A percentile compares a stretch with the other conserved stretches of the same genome.
These are phyloP conservation scores for Tremella fuciformis DNA, from an alignment of 768 basidiomycete species.

Conservation along the genomic window DNA sequence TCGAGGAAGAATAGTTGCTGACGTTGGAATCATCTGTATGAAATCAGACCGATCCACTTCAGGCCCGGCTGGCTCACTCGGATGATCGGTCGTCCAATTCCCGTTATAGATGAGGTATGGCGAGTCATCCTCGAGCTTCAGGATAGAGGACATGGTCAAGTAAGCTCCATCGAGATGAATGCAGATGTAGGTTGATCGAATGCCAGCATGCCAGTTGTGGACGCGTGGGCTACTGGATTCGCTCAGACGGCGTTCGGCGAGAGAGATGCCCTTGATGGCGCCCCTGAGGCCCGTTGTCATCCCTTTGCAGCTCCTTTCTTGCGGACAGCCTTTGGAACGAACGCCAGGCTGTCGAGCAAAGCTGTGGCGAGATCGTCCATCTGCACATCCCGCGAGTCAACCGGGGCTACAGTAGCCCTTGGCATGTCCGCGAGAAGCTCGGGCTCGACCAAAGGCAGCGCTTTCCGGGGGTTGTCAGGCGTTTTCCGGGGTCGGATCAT, in stretches of 20 bases:
- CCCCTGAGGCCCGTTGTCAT: not conserved
- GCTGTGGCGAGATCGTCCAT: conserved; percentile 32
- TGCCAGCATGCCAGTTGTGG: too few species aligned
- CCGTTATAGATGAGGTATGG: not conserved
- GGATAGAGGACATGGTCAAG: not conserved
- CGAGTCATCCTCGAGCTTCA: not conserved
- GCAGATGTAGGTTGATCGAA: not conserved
- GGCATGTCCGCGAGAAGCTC: too few species aligned
- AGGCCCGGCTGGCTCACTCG: too few species aligned
- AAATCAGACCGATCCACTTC: too few species aligned
- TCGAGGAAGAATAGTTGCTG: not conserved
- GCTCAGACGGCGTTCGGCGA: not conserved
- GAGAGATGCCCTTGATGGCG: not conserved
- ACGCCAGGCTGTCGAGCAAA: conserved; percentile 31
- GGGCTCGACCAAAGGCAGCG: not conserved
- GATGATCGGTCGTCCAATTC: not conserved
- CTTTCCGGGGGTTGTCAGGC: not conserved
- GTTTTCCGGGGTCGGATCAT: conserved; percentile 31
- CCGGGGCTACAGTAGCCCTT: too few species aligned
- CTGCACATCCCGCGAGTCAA: conserved; percentile 22
- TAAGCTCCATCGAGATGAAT: not conserved
- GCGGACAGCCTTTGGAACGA: conserved; percentile 35
- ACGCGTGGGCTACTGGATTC: too few species aligned
- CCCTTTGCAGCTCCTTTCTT: conserved; percentile 20
- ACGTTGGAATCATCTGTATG: not conserved